Percentiles rank a stretch among this genome's conserved stretches.
Evolutionary conservation across 176 grass and related monocot species (phyloP).

Genomic region (Themeda triandra): DNA sequence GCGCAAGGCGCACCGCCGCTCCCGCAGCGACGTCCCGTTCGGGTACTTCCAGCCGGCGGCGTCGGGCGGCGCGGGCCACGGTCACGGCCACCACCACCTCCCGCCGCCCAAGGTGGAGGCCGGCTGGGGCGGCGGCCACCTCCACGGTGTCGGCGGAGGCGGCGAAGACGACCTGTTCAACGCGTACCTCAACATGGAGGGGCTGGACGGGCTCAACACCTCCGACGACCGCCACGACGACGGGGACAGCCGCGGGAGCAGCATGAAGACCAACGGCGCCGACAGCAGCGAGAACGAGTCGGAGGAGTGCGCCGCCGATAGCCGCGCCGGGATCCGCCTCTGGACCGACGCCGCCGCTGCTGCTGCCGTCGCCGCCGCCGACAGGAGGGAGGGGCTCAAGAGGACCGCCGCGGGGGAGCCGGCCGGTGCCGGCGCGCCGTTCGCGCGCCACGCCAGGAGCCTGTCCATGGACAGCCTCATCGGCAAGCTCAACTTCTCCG

Average conservation of each 20-base stretch:
- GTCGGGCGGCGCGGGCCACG: not conserved
- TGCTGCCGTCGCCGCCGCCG: not conserved
- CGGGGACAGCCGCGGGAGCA: conserved; percentile 67
- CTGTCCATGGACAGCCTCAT: conserved; percentile 93
- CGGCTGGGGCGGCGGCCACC: conserved; percentile 27
- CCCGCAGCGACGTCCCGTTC: conserved; percentile 74
- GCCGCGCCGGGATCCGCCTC: conserved; percentile 35
- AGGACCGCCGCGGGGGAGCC: conserved; percentile 34
- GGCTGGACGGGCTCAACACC: conserved; percentile 73
- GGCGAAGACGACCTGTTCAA: conserved; percentile 67
- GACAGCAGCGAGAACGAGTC: conserved; percentile 92
- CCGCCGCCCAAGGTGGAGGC: conserved; percentile 49
- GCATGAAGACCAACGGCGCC: conserved; percentile 61
- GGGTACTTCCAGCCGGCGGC: conserved; percentile 40
- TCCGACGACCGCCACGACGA: conserved; percentile 72
- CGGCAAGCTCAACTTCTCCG: conserved; percentile 61
- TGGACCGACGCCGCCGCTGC: not conserved
- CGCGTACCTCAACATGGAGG: conserved; percentile 78
- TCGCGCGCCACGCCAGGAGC: conserved; percentile 59
- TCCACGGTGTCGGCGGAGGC: not conserved
- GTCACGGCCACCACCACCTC: not conserved
- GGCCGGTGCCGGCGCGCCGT: not conserved
- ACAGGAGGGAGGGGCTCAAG: conserved; percentile 41
- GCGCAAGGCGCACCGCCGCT: conserved; percentile 57
- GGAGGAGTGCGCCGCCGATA: conserved; percentile 51